phyloP scores from a whole-genome alignment of 495 filamentous ascomycete species.

The Penicillium cinerascens region DNA sequence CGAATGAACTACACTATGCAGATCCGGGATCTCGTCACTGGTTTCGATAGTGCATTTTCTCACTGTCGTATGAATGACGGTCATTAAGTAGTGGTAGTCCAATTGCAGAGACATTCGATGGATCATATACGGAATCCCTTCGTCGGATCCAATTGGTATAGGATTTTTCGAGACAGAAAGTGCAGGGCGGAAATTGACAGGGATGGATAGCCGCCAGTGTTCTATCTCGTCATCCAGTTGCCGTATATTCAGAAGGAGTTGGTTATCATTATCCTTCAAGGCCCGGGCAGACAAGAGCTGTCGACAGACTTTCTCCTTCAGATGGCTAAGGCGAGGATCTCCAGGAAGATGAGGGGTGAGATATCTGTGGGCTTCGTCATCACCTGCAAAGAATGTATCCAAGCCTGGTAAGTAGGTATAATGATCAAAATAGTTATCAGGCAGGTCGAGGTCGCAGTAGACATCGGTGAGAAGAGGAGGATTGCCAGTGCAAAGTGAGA shows the following conservation, averaged over 20 bases:
- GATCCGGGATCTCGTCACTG: constrained; percentile 4
- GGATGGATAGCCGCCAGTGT: constrained; percentile 16
- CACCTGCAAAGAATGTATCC: not conserved
- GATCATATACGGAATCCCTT: not conserved
- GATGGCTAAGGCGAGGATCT: constrained; percentile 7
- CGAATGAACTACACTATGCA: constrained; percentile 21
- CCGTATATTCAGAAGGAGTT: constrained; percentile 13
- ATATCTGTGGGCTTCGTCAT: not conserved
- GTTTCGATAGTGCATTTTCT: constrained; percentile 11
- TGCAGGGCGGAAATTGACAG: constrained; percentile 7
- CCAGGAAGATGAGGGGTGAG: constrained; percentile 3
- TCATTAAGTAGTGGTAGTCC: constrained; percentile 16
- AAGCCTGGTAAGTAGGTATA: constrained; percentile 1
- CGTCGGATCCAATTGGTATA: not conserved
- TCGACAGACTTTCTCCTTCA: constrained; percentile 16
- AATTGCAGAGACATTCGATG: constrained; percentile 12
- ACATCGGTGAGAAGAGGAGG: constrained; percentile 22
- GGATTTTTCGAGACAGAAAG: constrained; percentile 12
- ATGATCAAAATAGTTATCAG: constrained; percentile 1
- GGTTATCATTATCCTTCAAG: constrained; percentile 5
- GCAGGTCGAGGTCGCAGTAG: constrained; percentile 26
- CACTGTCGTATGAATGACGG: constrained; percentile 16
- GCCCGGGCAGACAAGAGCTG: constrained; percentile 12
- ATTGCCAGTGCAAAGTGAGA: constrained; percentile 23
- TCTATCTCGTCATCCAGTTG: constrained; percentile 19